Base-by-base conservation (phyloP, 179 eudicot genomes). In the Pouteria campechiana region DNA sequence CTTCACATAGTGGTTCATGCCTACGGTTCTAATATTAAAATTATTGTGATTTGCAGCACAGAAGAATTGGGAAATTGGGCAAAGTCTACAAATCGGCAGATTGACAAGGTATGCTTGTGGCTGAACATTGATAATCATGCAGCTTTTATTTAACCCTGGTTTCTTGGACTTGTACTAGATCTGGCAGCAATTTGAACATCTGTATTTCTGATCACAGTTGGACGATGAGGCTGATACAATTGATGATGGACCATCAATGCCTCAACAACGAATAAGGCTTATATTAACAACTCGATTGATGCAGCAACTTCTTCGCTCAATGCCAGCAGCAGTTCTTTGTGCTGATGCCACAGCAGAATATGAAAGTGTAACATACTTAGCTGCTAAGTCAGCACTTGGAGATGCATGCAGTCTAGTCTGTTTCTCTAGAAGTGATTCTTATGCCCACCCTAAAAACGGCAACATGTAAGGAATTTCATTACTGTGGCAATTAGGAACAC, bases 21-120 rank as follows among this genome's bases (percentile, higher is more conserved):
- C 18, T 6, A 18, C 13, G 46, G 5, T 35, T 25, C n/a, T 51
- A 23, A 41, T 21, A 16, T 46, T 46, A 5, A 19, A 3, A 14
- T 2, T 22, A 11, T 50, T 39, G 15, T 40, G 14, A n/a, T 16
- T 32, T 44, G 49, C 68, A 75, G 81, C 28, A 17, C 27, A 37
- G 53, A 52, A 21, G 74, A 64, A 48, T 11, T 54, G 16, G 58
- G 48, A n/a, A n/a, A n/a, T 53, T 70, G 77, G 81, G 68, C 74
- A 32, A 35, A 32, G 32, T 62, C 68, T 32, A 32, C 61, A 13
- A 60, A 64, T 53, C 58, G 66, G 27, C 44, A 37, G 10, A 24
- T 12, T 45, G 76, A 70, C 44, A 65, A 70, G 81, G 81, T 75
- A 39, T 7, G 56, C 17, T 42, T 21, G 18, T 20, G 25, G 16